A percentile compares a stretch with the other conserved stretches of the same genome.
Evolutionary conservation across 2,329 filamentous ascomycete genomes (phyloP).

Genomic region (Claviceps cyperi): DNA sequence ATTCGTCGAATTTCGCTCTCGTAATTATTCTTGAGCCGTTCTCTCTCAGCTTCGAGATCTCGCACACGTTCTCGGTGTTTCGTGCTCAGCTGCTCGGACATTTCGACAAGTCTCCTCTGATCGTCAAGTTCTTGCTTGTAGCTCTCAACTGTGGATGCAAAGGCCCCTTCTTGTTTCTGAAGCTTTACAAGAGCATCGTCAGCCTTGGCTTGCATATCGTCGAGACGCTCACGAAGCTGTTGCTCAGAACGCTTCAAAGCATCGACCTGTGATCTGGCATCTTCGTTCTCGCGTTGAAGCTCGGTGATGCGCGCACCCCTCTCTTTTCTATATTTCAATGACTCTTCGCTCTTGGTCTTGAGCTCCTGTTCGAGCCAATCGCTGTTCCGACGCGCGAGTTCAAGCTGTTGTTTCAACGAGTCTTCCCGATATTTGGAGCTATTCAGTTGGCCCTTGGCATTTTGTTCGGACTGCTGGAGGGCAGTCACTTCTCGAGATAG

Average conservation of each 20-base stretch:
- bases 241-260: slow-evolving; percentile 67
- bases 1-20: slow-evolving; percentile 43
- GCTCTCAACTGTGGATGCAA: slow-evolving; percentile 67
- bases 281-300: slow-evolving; percentile 77
- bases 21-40: slow-evolving; percentile 46
- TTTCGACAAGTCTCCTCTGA: slow-evolving; percentile 64
- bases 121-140: slow-evolving; percentile 79
- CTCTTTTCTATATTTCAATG: slow-evolving; percentile 83
- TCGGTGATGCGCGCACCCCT: slow-evolving; percentile 82
- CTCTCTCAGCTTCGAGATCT: slow-evolving; percentile 52
- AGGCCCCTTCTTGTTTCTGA: slow-evolving; percentile 73
- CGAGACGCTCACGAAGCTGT: slow-evolving; percentile 64
- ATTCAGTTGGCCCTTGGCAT: slow-evolving; percentile 63
- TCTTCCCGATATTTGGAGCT: slow-evolving; percentile 85
- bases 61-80: slow-evolving; percentile 57
- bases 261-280: slow-evolving; percentile 63
- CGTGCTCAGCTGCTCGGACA: slow-evolving; percentile 62
- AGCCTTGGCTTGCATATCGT: slow-evolving; percentile 72
- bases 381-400: slow-evolving; percentile 74
- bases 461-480: slow-evolving; percentile 73
- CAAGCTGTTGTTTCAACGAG: slow-evolving; percentile 76
- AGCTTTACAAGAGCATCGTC: slow-evolving; percentile 72
- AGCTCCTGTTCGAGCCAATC: slow-evolving; percentile 90
- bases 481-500: slow-evolving; percentile 68
- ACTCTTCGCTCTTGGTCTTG: slow-evolving; percentile 76